Base-by-base conservation (phyloP, 2,329 filamentous ascomycete genomes). In the Didymella glomerata region DNA sequence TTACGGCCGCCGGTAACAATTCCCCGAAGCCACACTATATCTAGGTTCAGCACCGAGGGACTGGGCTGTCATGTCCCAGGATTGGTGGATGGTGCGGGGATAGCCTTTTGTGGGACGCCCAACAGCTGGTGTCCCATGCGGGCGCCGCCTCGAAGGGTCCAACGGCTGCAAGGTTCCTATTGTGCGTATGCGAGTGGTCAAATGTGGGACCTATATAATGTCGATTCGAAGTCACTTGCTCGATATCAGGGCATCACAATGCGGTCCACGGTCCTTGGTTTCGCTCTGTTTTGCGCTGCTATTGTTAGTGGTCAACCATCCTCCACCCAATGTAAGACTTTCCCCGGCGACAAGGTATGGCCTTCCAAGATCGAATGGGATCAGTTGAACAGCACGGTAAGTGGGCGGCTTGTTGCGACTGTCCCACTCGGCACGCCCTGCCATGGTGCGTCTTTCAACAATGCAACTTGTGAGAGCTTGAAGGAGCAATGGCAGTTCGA, bases 301-400 rank as follows among this genome's bases (percentile, higher is more conserved):
- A 40, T 51, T 51, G 59, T 53, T n/a, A 48, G 16, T 32, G 28
- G 47, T 4, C 54, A 54, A 28, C 24, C 53, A 28, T 20, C 53
- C 22, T 25, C 51, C 9, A 44, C n/a, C 44, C 40, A 38, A n/a
- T 71, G 68, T 59, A 69, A 66, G 24, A 42, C 41, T 6, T 68
- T 68, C n/a, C 70, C 69, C 5, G 68, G 68, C 32, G 70, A 71
- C 44, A 45, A 48, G 10, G 27, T 40, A 16, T 72, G 70, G 68
- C 68, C 70, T 3, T 63, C 64, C 0, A 44, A 41, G 18, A 22
- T 40, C 0, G 59, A 63, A 3, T 72, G 69, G 69, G 30, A 58
- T 28, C 51, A 10, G 4, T 62, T 71, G 36, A 69, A 71, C 50
- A 47, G 38, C 16, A 65, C 66, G 7, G 51, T 69, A 7, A 57